Evolutionary conservation across 1,284 basidiomycete genomes (phyloP).

Genomic region (Ganoderma sinense): DNA sequence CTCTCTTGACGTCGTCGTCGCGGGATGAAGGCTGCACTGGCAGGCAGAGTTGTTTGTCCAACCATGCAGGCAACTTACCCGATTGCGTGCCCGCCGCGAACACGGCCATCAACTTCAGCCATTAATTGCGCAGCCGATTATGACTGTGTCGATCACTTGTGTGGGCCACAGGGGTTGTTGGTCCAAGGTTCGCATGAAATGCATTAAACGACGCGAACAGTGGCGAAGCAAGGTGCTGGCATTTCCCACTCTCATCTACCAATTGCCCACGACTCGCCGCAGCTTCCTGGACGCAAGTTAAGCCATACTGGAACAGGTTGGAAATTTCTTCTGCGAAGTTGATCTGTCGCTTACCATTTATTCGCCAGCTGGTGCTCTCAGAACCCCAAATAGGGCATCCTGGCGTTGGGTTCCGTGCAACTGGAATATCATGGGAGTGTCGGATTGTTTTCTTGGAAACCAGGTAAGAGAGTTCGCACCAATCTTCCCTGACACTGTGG

Average conservation of each 20-base stretch:
- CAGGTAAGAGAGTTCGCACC: slow-evolving; percentile 2
- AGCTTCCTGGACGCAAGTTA: not conserved
- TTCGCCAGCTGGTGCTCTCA: not conserved
- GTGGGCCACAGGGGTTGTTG: slow-evolving; percentile 23
- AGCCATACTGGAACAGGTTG: not conserved
- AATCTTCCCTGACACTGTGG: slow-evolving; percentile 12
- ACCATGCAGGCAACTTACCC: not conserved
- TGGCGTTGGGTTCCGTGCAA: not conserved
- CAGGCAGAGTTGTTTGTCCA: not conserved
- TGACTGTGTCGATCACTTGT: slow-evolving; percentile 11
- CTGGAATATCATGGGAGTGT: not conserved
- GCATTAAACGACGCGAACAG: slow-evolving; percentile 1
- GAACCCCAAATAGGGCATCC: not conserved
- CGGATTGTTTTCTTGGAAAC: not conserved
- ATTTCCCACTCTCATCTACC: not conserved
- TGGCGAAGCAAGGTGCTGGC: not conserved
- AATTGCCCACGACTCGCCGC: not conserved
- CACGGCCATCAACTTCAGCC: slow-evolving; percentile 21
- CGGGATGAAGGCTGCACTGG: not conserved
- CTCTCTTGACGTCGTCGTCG: not conserved
- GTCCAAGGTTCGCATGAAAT: slow-evolving; percentile 19
- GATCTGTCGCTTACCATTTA: not conserved
- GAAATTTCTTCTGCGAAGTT: slow-evolving; percentile 1
- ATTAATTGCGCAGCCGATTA: slow-evolving; percentile 9
- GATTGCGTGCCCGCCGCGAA: slow-evolving; percentile 12